These are phyloP conservation scores for Sonneratia alba DNA, from an alignment of 345 rosid genomes.

Conservation along the genomic window DNA sequence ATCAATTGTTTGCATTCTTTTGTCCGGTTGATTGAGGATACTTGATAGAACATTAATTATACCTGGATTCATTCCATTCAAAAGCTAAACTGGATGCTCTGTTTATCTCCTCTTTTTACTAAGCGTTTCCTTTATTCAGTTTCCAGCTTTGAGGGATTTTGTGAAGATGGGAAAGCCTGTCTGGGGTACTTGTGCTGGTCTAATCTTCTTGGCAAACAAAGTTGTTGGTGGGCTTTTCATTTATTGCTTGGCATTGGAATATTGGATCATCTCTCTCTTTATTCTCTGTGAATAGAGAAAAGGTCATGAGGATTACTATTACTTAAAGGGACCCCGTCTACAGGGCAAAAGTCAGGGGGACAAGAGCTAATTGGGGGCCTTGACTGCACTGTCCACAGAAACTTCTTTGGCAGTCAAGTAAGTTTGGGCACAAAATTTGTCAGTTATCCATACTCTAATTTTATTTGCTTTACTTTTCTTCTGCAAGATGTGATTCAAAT, in stretches of 20 bases:
- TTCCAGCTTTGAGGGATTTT: constrained; percentile 84
- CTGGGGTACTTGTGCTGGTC: constrained; percentile 99
- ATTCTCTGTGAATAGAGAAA: neutral
- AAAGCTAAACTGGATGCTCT: neutral
- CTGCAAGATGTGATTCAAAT: neutral
- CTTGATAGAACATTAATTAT: neutral
- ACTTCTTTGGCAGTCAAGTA: constrained; percentile 97
- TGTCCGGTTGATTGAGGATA: neutral
- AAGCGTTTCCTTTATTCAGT: constrained; percentile 29
- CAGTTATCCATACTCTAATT: too few relatives aligned
- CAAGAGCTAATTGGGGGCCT: constrained; percentile 87
- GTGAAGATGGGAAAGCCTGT: constrained; percentile 86
- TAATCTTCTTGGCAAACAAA: constrained; percentile 81
- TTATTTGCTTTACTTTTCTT: neutral
- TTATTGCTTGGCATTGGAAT: neutral
- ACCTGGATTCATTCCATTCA: neutral
- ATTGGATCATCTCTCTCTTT: too few relatives aligned
- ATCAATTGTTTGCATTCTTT: neutral
- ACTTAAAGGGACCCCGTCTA: constrained; percentile 2
- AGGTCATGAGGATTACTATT: neutral
- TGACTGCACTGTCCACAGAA: constrained; percentile 79
- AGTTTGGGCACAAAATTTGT: neutral
- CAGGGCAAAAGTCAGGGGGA: constrained; percentile 95
- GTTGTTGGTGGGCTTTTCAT: constrained; percentile 52
- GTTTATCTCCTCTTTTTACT: too few relatives aligned